Conservation (phyloP, 768 basidiomycete species). For the Fomitopsis serialis region DNA sequence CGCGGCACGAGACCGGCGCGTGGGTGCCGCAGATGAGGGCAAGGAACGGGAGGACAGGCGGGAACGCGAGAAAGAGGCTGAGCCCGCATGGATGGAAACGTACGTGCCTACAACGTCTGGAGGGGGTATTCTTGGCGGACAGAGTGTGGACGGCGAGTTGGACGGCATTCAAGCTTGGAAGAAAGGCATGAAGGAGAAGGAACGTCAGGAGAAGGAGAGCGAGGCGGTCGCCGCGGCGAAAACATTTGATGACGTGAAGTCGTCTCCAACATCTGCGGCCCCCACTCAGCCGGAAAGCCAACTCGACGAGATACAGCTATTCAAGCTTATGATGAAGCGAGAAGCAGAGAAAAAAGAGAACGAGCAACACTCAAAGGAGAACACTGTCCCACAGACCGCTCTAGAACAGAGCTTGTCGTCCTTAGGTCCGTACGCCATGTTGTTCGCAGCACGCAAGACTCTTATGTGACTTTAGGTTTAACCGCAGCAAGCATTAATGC, state of each 20-base stretch:
- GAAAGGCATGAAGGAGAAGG: slow-evolving; percentile 76
- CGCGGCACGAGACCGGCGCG: slow-evolving; percentile 55
- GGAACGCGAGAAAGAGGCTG: slow-evolving; percentile 67
- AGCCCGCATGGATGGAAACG: slow-evolving; percentile 91
- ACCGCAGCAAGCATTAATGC: background rate
- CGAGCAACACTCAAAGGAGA: slow-evolving; percentile 14
- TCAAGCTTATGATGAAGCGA: slow-evolving; percentile 79
- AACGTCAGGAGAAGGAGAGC: slow-evolving; percentile 45
- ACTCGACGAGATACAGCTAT: slow-evolving; percentile 79
- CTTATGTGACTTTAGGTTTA: too few species aligned
- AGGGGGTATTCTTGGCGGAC: slow-evolving; percentile 61
- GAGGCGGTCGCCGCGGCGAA: slow-evolving; percentile 12
- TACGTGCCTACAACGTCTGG: slow-evolving; percentile 61
- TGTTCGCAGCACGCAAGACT: too few species aligned
- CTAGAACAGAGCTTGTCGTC: background rate
- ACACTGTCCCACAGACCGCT: background rate
- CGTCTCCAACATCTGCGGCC: background rate
- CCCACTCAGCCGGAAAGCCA: slow-evolving; percentile 26
- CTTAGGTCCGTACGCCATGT: background rate
- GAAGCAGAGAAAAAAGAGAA: slow-evolving; percentile 51
- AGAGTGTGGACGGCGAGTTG: slow-evolving; percentile 56
- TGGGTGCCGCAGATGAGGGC: slow-evolving; percentile 46
- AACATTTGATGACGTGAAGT: slow-evolving; percentile 8
- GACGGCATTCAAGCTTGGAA: slow-evolving; percentile 88
- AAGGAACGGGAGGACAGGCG: slow-evolving; percentile 41